These are phyloP conservation scores for Mucor indicus DNA, from an alignment of 371 early-diverging fungal genomes.

Conservation along the genomic window DNA sequence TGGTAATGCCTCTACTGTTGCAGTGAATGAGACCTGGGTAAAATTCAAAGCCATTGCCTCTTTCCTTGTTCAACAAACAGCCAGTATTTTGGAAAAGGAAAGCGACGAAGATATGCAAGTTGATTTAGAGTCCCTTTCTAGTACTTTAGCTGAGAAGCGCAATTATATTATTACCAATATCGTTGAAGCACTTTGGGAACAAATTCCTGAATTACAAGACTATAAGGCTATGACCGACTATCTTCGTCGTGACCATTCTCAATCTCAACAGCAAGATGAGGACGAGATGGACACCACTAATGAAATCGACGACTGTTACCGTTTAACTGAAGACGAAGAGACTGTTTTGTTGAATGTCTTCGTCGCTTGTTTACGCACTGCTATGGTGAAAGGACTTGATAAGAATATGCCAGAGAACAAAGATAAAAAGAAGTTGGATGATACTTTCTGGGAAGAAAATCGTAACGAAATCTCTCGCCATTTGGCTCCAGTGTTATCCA, in stretches of 20 bases:
- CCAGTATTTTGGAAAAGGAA: constrained; percentile 8
- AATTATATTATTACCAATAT: constrained; percentile 38
- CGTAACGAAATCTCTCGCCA: constrained; percentile 53
- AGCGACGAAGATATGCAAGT: constrained; percentile 16
- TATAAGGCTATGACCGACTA: constrained; percentile 59
- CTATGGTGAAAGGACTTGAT: constrained; percentile 29
- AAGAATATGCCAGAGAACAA: constrained; percentile 15
- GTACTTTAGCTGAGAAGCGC: constrained; percentile 11
- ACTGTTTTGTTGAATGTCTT: constrained; percentile 55
- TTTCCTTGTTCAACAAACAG: constrained; percentile 48
- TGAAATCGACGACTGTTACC: constrained; percentile 37
- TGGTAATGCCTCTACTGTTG: background rate
- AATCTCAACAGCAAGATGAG: constrained; percentile 8
- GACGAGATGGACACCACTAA: constrained; percentile 10
- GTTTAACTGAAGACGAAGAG: constrained; percentile 64
- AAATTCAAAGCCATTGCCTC: constrained; percentile 56
- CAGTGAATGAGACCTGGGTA: constrained; percentile 56
- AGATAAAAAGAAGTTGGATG: constrained; percentile 22
- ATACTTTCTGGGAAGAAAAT: constrained; percentile 18
- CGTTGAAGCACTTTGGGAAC: constrained; percentile 58
- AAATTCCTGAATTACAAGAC: constrained; percentile 43
- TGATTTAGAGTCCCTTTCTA: constrained; percentile 10
- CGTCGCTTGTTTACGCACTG: constrained; percentile 41
- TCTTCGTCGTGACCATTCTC: constrained; percentile 56
- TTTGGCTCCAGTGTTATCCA: constrained; percentile 55